phyloP scores from a whole-genome alignment of 257 asterid species.

The Nemophila menziesii region DNA sequence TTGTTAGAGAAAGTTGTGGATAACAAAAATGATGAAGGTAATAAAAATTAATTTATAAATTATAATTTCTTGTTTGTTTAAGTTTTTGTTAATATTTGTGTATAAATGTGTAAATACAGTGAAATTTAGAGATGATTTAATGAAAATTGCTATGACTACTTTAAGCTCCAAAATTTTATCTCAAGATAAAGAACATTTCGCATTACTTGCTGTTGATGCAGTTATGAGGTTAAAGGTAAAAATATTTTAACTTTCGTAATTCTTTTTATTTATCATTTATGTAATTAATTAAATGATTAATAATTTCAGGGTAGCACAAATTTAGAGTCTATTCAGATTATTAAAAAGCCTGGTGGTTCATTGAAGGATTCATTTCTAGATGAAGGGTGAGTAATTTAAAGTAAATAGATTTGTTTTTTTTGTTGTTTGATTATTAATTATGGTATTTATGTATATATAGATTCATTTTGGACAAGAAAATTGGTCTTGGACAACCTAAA shows the following conservation, averaged over 20 bases:
- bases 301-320: slow-evolving; percentile 81
- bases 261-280: background rate
- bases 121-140: slow-evolving; percentile 56
- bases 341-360: slow-evolving; percentile 90
- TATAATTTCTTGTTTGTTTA: background rate
- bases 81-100: slow-evolving; percentile 2
- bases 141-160: slow-evolving; percentile 92
- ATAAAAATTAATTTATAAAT: too few relatives aligned
- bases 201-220: slow-evolving; percentile 76
- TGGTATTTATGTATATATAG: slow-evolving; percentile 23
- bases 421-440: background rate
- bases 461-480: slow-evolving; percentile 88
- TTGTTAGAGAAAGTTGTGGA: slow-evolving; percentile 77
- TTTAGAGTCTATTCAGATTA: slow-evolving; percentile 84
- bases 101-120: slow-evolving; percentile 39
- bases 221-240: slow-evolving; percentile 82
- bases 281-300: slow-evolving; percentile 9
- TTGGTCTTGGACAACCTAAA: slow-evolving; percentile 96
- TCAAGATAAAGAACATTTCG: slow-evolving; percentile 89
- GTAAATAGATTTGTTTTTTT: background rate
- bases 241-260: background rate
- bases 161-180: slow-evolving; percentile 89
- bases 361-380: slow-evolving; percentile 79
- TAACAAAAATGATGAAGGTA: slow-evolving; percentile 78
- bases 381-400: slow-evolving; percentile 49